phyloP scores from a whole-genome alignment of 2,329 filamentous ascomycete genomes.

The Biscogniauxia sp. region DNA sequence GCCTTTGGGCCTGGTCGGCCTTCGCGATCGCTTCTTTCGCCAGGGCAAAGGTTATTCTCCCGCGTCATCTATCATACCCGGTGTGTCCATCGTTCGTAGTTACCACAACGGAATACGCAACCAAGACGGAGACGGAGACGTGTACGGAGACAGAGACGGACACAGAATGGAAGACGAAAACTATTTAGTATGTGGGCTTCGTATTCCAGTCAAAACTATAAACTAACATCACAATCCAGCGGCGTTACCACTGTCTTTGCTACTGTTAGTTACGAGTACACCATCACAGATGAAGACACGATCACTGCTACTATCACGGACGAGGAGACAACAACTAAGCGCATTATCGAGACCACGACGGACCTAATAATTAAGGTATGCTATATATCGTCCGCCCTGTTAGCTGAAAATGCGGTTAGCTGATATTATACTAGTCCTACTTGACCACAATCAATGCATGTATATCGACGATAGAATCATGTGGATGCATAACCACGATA shows the following conservation, averaged over 20 bases:
- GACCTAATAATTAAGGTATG: conserved; percentile 10
- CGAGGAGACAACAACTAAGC: conserved; percentile 11
- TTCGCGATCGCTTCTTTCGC: conserved; percentile 20
- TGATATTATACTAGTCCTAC: background rate
- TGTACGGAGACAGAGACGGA: conserved; percentile 22
- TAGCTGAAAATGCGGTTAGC: background rate
- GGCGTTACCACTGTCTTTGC: conserved; percentile 19
- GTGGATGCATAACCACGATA: background rate
- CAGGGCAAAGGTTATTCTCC: conserved; percentile 17
- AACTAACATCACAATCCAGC: conserved; percentile 16
- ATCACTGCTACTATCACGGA: conserved; percentile 15
- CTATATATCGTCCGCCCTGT: background rate
- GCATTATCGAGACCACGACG: conserved; percentile 4
- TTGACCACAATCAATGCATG: background rate
- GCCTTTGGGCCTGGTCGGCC: conserved; percentile 21
- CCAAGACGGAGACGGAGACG: conserved; percentile 17
- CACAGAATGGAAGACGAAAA: conserved; percentile 16
- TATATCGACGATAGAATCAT: background rate
- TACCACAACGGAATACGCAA: conserved; percentile 18
- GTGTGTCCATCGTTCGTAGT: conserved; percentile 12
- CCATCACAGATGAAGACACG: conserved; percentile 16
- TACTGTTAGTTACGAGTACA: conserved; percentile 17
- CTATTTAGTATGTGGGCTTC: background rate
- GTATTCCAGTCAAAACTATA: conserved; percentile 4
- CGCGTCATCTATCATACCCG: conserved; percentile 8